Evolutionary conservation across 2,329 filamentous ascomycete genomes (phyloP).

Genomic region (Alternaria gaisen): DNA sequence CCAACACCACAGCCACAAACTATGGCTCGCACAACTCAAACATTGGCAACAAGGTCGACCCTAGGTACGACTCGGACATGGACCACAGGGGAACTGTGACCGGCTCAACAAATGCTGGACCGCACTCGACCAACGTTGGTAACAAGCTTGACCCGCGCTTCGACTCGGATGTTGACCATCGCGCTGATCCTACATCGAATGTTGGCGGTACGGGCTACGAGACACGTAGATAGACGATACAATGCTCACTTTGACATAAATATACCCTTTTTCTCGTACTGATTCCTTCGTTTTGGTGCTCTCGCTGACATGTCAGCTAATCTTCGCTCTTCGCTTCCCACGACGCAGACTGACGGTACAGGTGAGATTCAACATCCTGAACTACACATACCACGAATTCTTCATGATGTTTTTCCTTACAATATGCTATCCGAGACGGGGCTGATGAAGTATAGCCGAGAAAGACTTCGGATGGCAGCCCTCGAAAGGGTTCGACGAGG

Average conservation of each 20-base stretch:
- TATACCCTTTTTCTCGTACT: constrained; percentile 21
- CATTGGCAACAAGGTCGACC: constrained; percentile 44
- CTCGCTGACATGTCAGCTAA: constrained; percentile 16
- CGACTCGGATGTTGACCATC: constrained; percentile 33
- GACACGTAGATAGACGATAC: constrained; percentile 26
- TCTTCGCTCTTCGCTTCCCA: neutral
- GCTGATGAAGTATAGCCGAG: constrained; percentile 3
- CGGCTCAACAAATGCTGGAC: constrained; percentile 38
- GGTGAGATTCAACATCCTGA: constrained; percentile 6
- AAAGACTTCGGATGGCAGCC: constrained; percentile 7
- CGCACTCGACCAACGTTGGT: constrained; percentile 39
- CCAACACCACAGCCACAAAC: constrained; percentile 36
- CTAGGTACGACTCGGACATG: constrained; percentile 41
- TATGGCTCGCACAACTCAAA: constrained; percentile 46
- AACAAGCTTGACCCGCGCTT: constrained; percentile 49
- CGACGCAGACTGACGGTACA: constrained; percentile 17
- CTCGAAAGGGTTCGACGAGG: constrained; percentile 9
- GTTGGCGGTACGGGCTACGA: constrained; percentile 23
- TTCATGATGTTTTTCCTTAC: neutral
- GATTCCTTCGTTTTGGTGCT: neutral
- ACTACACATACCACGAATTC: neutral
- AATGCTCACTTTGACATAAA: constrained; percentile 18
- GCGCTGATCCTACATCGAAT: constrained; percentile 23
- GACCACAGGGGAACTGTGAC: constrained; percentile 30
- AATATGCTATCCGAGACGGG: neutral